Evolutionary conservation across 2,329 filamentous ascomycete species (phyloP).

Genomic region (Cyphellophora attinorum): DNA sequence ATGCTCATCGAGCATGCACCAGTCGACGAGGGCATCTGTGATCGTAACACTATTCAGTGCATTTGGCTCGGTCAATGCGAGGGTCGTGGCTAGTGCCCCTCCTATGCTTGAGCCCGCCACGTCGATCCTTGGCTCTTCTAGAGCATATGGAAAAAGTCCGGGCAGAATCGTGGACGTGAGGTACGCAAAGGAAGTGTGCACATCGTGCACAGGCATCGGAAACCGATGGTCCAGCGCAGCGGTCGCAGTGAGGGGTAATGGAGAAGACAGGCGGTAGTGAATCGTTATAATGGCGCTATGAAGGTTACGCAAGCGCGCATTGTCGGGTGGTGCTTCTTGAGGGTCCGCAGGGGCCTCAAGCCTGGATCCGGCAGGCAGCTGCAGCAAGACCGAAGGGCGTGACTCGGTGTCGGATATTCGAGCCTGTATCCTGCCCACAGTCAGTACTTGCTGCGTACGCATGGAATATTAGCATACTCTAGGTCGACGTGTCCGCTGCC

Average conservation of each 20-base stretch:
- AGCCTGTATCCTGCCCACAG: no score
- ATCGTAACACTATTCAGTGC: constrained; percentile 24
- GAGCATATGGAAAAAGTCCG: constrained; percentile 3
- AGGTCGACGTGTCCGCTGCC: constrained; percentile 6
- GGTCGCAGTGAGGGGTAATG: not conserved
- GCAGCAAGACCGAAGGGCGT: no score
- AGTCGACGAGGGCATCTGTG: constrained; percentile 23
- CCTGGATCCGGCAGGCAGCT: no score
- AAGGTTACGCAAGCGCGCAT: no score
- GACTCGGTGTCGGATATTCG: no score
- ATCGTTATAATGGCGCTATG: no score
- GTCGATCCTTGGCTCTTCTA: constrained; percentile 11
- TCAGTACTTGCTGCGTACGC: no score
- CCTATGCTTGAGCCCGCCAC: constrained; percentile 27
- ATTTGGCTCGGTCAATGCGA: constrained; percentile 30
- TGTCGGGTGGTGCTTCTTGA: no score
- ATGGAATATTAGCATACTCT: not conserved
- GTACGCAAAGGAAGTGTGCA: constrained; percentile 16
- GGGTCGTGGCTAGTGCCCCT: constrained; percentile 32
- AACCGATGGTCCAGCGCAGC: constrained; percentile 7
- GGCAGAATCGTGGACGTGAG: constrained; percentile 8
- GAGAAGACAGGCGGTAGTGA: not conserved
- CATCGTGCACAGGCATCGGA: constrained; percentile 20
- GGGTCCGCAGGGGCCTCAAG: no score
- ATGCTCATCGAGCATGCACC: constrained; percentile 26